Conservation (phyloP, 257 asterid species). For the Solanum pinnatisectum region DNA sequence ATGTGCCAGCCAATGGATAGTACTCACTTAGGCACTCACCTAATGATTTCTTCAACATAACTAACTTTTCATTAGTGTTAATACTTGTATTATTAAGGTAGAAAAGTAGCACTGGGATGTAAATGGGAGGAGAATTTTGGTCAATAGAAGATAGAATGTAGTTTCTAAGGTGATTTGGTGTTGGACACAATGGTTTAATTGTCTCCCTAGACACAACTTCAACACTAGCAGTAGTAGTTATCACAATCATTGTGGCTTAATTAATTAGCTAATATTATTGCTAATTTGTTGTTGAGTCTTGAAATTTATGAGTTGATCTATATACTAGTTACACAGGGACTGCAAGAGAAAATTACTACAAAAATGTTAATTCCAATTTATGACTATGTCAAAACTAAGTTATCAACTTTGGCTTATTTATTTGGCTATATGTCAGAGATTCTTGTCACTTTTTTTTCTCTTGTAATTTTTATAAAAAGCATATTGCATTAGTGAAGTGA, state of each 20-base stretch:
- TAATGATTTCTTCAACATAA: constrained; percentile 9
- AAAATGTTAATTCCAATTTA: background rate
- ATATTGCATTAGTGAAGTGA: background rate
- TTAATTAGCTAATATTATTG: background rate
- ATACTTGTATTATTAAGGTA: background rate
- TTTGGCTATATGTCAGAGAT: background rate
- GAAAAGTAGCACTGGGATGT: background rate
- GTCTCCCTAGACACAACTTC: background rate
- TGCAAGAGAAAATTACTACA: background rate
- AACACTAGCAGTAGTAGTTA: background rate
- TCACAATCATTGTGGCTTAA: background rate
- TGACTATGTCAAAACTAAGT: background rate
- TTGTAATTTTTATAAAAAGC: background rate
- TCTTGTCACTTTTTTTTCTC: background rate
- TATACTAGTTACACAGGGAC: background rate
- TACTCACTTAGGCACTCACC: constrained; percentile 4
- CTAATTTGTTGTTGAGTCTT: background rate
- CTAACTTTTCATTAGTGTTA: background rate
- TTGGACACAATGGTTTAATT: background rate
- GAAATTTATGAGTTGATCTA: background rate
- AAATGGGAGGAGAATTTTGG: background rate
- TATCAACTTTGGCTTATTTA: background rate
- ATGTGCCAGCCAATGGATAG: constrained; percentile 33
- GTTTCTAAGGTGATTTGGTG: background rate
- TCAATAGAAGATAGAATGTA: background rate